Conservation (phyloP, 2,329 filamentous ascomycete genomes). For the Exophiala dermatitidis region DNA sequence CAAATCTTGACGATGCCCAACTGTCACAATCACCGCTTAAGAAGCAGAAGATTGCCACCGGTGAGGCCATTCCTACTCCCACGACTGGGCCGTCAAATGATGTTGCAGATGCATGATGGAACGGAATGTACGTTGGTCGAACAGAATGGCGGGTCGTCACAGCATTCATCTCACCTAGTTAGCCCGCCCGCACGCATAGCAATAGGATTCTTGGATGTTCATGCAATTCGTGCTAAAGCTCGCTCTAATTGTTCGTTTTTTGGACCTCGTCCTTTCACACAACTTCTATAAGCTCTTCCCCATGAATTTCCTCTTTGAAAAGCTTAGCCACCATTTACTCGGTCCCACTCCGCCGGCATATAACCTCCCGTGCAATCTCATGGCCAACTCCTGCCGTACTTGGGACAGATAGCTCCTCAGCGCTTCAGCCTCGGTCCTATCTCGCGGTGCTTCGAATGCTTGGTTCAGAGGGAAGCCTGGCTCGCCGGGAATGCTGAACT, state of each 20-base stretch:
- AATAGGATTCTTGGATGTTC: background rate
- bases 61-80: background rate
- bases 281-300: conserved; percentile 67
- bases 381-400: conserved; percentile 84
- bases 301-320: conserved; percentile 99
- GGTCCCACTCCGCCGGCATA: conserved; percentile 68
- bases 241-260: background rate
- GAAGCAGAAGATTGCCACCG: conserved; percentile 9
- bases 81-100: conserved; percentile 1
- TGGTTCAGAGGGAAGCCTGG: conserved; percentile 90
- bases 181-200: no score
- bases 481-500: conserved; percentile 92
- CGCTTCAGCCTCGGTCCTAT: conserved; percentile 82
- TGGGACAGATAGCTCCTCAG: conserved; percentile 72
- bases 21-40: conserved; percentile 19
- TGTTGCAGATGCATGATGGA: background rate
- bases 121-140: conserved; percentile 5
- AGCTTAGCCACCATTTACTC: conserved; percentile 94
- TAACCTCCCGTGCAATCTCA: conserved; percentile 73
- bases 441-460: conserved; percentile 83
- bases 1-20: conserved; percentile 3
- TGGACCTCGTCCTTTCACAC: background rate
- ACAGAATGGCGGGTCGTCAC: background rate
- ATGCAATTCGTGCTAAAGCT: background rate
- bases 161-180: background rate